Percentiles rank a stretch among this genome's conserved stretches.
Evolutionary conservation across 768 basidiomycete genomes (phyloP).

Genomic region (Auricularia auricula-judae): DNA sequence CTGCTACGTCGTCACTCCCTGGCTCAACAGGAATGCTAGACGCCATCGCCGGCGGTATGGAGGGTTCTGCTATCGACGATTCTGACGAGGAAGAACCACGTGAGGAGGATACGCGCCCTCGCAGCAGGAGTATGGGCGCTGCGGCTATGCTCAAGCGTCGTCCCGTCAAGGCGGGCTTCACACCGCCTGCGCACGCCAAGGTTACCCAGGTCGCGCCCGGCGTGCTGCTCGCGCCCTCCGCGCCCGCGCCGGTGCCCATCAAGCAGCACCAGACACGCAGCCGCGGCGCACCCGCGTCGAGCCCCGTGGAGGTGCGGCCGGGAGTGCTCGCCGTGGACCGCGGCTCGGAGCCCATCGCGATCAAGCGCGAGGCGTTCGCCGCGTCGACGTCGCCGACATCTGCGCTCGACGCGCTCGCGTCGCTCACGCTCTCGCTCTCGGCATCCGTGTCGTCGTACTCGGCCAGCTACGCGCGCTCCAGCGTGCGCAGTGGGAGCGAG

Average conservation of each 20-base stretch:
- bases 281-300: background rate
- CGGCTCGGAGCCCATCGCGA: background rate
- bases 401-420: background rate
- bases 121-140: background rate
- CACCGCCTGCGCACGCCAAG: background rate
- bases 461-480: background rate
- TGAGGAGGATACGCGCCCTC: background rate
- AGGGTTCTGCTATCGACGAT: background rate
- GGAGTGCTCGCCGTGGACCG: background rate
- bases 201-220: background rate
- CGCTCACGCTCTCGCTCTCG: background rate
- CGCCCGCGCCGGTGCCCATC: background rate
- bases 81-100: background rate
- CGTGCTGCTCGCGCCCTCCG: background rate
- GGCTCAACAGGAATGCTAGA: background rate
- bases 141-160: background rate
- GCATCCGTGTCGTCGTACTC: background rate
- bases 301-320: background rate
- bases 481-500: background rate
- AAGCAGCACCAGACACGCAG: background rate
- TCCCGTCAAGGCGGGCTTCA: background rate
- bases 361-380: background rate
- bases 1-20: slow-evolving; percentile 7
- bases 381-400: background rate
- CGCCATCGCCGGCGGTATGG: background rate